phyloP scores from a whole-genome alignment of 225 moss, liverwort and hornwort species.

The Sphagnum tenellum region DNA sequence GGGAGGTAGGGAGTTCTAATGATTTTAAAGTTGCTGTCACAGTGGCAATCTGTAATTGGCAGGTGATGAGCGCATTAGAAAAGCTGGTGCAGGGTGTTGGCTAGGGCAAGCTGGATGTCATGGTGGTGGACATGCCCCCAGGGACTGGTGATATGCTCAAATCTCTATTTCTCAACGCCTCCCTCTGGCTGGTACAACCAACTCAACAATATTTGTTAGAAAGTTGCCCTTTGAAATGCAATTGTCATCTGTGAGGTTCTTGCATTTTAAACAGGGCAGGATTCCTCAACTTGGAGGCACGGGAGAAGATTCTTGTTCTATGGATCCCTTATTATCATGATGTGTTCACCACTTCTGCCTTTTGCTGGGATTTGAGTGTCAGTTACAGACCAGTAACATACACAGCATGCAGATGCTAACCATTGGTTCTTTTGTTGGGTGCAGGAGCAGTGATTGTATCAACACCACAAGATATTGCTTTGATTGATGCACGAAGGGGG shows the following conservation, averaged over 20 bases:
- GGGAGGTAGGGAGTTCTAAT: conserved; percentile 24
- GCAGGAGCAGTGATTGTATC: conserved; percentile 94
- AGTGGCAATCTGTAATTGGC: conserved; percentile 54
- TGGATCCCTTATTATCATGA: too few relatives aligned
- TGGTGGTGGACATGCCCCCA: conserved; percentile 98
- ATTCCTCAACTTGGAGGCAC: too few relatives aligned
- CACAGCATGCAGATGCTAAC: too few relatives aligned
- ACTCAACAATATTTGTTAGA: too few relatives aligned
- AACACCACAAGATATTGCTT: conserved; percentile 95
- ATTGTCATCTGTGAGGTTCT: too few relatives aligned
- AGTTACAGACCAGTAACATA: too few relatives aligned
- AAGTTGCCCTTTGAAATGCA: too few relatives aligned
- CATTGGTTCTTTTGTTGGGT: background rate
- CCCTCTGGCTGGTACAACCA: conserved; percentile 64
- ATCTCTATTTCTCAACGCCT: conserved; percentile 93
- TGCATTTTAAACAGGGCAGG: too few relatives aligned
- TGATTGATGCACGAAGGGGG: conserved; percentile 91
- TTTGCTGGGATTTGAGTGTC: too few relatives aligned
- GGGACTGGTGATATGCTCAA: conserved; percentile 96
- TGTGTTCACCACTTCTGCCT: too few relatives aligned
- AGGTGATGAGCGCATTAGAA: conserved; percentile 98
- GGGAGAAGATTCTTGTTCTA: too few relatives aligned
- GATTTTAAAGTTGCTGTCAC: conserved; percentile 56
- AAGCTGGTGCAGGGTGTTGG: conserved; percentile 77
- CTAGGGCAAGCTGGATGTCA: conserved; percentile 87